These are phyloP conservation scores for Lizonia empirigonia DNA, from an alignment of 2,329 filamentous ascomycete genomes.

Conservation along the genomic window DNA sequence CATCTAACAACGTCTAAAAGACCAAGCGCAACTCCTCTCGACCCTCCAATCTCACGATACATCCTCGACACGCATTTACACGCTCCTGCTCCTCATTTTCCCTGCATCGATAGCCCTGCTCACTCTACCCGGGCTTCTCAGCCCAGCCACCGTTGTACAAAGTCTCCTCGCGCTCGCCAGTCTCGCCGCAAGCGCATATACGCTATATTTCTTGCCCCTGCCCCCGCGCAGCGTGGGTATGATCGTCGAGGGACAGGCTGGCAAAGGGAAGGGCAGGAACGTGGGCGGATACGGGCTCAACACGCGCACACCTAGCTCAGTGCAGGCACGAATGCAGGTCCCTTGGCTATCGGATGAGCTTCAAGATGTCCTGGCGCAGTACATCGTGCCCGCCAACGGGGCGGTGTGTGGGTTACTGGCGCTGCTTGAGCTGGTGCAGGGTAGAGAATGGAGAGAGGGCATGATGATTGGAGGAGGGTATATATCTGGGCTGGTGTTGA, in stretches of 20 bases:
- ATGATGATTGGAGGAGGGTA: slow-evolving; percentile 46
- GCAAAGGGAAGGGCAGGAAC: slow-evolving; percentile 17
- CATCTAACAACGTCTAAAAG: slow-evolving; percentile 20
- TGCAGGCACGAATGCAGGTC: slow-evolving; percentile 20
- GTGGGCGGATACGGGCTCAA: slow-evolving; percentile 18
- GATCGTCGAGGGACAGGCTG: not conserved
- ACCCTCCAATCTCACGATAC: slow-evolving; percentile 47
- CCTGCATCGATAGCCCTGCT: slow-evolving; percentile 62
- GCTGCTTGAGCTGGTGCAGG: slow-evolving; percentile 42
- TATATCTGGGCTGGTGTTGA: slow-evolving; percentile 61
- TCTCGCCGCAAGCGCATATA: slow-evolving; percentile 66
- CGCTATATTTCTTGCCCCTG: slow-evolving; percentile 63
- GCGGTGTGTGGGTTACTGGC: slow-evolving; percentile 61
- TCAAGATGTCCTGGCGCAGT: slow-evolving; percentile 59
- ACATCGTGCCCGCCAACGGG: slow-evolving; percentile 66
- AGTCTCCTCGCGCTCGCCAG: slow-evolving; percentile 66
- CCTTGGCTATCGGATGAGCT: slow-evolving; percentile 30
- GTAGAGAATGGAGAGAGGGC: slow-evolving; percentile 32
- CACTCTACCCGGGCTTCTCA: slow-evolving; percentile 59
- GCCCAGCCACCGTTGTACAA: slow-evolving; percentile 49
- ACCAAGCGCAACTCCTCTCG: slow-evolving; percentile 36
- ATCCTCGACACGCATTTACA: slow-evolving; percentile 56
- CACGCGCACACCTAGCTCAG: not conserved
- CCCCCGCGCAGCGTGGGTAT: slow-evolving; percentile 36
- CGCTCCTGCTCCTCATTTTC: slow-evolving; percentile 61